phyloP scores from a whole-genome alignment of 768 basidiomycete species.

The Rhodotorula kratochvilovae region DNA sequence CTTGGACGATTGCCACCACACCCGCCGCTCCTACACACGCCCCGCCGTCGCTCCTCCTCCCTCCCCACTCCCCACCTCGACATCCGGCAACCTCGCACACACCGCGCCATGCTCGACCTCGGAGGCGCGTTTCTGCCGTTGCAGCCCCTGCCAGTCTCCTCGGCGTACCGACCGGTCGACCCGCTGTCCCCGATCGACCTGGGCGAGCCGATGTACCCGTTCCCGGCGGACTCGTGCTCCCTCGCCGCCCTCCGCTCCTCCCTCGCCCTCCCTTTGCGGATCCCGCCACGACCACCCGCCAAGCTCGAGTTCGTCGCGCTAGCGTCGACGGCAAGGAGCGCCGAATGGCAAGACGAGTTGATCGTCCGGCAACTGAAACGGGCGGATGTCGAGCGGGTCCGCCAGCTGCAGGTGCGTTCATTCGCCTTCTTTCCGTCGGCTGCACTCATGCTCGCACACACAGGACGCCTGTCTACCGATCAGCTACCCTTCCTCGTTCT shows the following conservation, averaged over 20 bases:
- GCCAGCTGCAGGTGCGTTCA: slow-evolving; percentile 10
- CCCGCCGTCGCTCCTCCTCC: too few species aligned
- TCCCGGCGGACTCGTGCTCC: background rate
- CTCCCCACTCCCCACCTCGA: background rate
- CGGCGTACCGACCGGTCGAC: background rate
- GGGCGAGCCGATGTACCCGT: background rate
- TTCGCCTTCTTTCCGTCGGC: background rate
- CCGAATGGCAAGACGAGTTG: background rate
- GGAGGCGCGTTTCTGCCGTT: slow-evolving; percentile 11
- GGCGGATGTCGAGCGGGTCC: slow-evolving; percentile 9
- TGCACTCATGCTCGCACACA: background rate
- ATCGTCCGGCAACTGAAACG: background rate
- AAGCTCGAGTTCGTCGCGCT: background rate
- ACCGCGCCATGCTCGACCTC: background rate
- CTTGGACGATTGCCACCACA: too few species aligned
- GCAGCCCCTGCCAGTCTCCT: background rate
- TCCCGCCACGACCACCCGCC: background rate
- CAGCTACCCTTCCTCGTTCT: slow-evolving; percentile 13
- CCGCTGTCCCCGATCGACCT: background rate
- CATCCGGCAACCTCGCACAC: background rate
- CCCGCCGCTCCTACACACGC: too few species aligned
- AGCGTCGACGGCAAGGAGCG: too few species aligned
- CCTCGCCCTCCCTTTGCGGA: slow-evolving; percentile 4
- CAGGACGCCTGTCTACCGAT: slow-evolving; percentile 19
- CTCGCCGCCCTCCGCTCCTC: slow-evolving; percentile 4